A percentile compares a stretch with the other conserved stretches of the same genome.
phyloP scores from a whole-genome alignment of 1,284 basidiomycete genomes.

The Malassezia sympodialis region DNA sequence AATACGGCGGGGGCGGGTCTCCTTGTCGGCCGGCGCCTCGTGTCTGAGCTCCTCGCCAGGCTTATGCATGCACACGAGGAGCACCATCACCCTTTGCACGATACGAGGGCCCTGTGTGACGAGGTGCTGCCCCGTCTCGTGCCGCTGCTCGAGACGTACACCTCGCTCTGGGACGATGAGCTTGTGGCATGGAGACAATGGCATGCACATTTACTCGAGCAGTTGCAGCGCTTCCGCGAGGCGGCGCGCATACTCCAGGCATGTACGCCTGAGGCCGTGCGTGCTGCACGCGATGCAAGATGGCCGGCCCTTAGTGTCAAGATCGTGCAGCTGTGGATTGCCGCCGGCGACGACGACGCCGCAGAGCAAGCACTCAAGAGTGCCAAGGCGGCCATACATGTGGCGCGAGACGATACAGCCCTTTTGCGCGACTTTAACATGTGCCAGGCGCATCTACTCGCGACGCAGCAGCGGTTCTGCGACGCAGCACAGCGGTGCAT shows the following conservation, averaged over 20 bases:
- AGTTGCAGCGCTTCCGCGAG: constrained; percentile 81
- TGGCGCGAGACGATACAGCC: constrained; percentile 23
- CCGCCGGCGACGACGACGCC: constrained; percentile 84
- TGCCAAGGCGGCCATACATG: constrained; percentile 75
- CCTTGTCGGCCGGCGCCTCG: constrained; percentile 4
- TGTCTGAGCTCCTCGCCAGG: not conserved
- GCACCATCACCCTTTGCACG: not conserved
- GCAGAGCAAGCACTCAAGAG: constrained; percentile 94
- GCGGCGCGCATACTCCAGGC: constrained; percentile 82
- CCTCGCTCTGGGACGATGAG: constrained; percentile 9
- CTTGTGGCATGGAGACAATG: constrained; percentile 64
- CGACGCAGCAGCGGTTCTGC: constrained; percentile 78
- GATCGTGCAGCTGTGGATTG: constrained; percentile 84
- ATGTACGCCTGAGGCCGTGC: constrained; percentile 81
- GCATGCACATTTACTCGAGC: constrained; percentile 75
- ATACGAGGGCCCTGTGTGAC: not conserved
- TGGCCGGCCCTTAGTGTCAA: constrained; percentile 82
- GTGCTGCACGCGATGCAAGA: constrained; percentile 68
- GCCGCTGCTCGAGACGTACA: not conserved
- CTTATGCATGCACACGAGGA: not conserved
- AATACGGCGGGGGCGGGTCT: constrained; percentile 12
- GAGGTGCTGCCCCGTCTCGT: not conserved
- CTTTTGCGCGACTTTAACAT: constrained; percentile 42
- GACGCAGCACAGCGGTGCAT: constrained; percentile 93
- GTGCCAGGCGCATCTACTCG: constrained; percentile 69